These are phyloP conservation scores for Taphrina flavorubra DNA, from an alignment of 1,139 yeast species.

Conservation along the genomic window DNA sequence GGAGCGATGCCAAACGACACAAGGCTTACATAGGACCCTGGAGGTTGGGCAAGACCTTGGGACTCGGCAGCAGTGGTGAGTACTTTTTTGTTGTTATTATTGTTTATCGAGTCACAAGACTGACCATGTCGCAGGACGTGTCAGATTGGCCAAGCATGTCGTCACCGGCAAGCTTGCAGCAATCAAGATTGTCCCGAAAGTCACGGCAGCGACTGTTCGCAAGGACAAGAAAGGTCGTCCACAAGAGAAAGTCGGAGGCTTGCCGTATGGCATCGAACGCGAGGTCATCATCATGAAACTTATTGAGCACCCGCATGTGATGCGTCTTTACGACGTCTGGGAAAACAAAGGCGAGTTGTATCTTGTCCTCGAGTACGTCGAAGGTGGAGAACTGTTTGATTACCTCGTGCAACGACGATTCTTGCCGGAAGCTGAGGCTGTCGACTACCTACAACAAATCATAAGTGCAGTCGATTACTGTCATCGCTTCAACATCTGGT, in stretches of 20 bases:
- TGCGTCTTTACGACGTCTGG: conserved; percentile 98
- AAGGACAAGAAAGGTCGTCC: conserved; percentile 47
- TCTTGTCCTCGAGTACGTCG: conserved; percentile 90
- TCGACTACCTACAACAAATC: conserved; percentile 87
- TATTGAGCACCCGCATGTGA: conserved; percentile 88
- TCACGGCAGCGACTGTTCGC: conserved; percentile 61
- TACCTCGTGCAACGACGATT: conserved; percentile 86
- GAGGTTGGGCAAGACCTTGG: conserved; percentile 92
- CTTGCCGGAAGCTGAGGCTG: conserved; percentile 86
- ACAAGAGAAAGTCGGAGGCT: conserved; percentile 53
- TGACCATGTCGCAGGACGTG: conserved; percentile 56
- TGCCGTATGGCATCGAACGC: conserved; percentile 93
- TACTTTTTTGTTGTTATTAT: neutral
- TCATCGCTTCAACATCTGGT: conserved; percentile 82
- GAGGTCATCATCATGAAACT: conserved; percentile 92
- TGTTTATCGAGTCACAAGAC: neutral
- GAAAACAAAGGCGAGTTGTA: conserved; percentile 87
- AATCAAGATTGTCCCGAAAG: conserved; percentile 92
- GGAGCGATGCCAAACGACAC: conserved; percentile 38
- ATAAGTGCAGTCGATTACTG: conserved; percentile 90
- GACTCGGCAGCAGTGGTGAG: conserved; percentile 90
- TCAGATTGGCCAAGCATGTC: conserved; percentile 84
- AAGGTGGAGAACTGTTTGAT: conserved; percentile 96
- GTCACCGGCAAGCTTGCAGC: conserved; percentile 91
- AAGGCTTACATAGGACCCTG: conserved; percentile 74